Evolutionary conservation across 176 grass and related monocot species (phyloP).

Genomic region (Eragrostis curvula): DNA sequence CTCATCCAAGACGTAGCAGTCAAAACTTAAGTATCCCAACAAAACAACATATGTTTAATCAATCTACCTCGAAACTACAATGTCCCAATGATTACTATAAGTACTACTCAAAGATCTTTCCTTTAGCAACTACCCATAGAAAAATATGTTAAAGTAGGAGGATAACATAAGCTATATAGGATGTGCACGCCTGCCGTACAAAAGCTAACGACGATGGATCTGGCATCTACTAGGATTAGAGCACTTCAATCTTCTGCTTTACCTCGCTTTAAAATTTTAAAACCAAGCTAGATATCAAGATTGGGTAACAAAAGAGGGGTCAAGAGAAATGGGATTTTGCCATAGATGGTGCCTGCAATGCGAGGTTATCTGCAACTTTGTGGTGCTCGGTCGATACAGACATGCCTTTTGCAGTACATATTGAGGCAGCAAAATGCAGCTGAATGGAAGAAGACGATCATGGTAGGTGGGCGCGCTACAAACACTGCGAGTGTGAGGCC

Average conservation of each 20-base stretch:
- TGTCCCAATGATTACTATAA: neutral
- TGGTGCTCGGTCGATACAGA: neutral
- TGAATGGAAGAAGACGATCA: neutral
- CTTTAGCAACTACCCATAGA: neutral
- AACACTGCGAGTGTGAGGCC: neutral
- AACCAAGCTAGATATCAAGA: constrained; percentile 34
- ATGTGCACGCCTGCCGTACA: constrained; percentile 32
- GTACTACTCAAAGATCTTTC: constrained; percentile 3
- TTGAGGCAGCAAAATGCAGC: neutral
- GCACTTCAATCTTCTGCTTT: constrained; percentile 3
- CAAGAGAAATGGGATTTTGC: neutral
- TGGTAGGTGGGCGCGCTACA: neutral
- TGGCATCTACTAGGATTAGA: constrained; percentile 38
- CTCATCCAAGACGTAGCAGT: too few species aligned
- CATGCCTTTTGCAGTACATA: neutral
- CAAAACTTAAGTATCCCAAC: neutral
- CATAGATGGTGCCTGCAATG: neutral
- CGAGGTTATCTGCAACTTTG: neutral
- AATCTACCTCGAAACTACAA: neutral
- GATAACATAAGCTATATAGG: constrained; percentile 39
- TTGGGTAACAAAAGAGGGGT: neutral
- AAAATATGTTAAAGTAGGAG: constrained; percentile 1
- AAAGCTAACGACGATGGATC: constrained; percentile 30
- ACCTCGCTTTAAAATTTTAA: neutral
- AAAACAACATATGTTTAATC: neutral